Base-by-base conservation (phyloP, 192 early-diverging fungal genomes). In the Mortierella alpina region DNA sequence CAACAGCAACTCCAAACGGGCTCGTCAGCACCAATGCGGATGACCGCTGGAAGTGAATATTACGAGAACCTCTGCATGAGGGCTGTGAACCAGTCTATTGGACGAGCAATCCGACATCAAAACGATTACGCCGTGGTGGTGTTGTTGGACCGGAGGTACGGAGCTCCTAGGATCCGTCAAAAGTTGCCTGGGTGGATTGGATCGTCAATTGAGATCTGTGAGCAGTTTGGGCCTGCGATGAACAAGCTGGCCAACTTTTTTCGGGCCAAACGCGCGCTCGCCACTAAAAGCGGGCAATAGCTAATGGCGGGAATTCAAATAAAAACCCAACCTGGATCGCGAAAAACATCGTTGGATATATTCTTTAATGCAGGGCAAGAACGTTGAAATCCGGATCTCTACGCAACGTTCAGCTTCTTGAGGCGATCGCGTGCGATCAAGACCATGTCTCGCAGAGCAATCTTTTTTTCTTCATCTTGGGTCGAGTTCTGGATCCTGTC, bases 21-120 rank as follows among this genome's bases (percentile, higher is more conserved):
- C 44, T 8, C 41, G 46, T 7, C 52, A 31, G 5, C 65, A 14
- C 23, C 70, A 66, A 79, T 50, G 56, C 71, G 62, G 46, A 66
- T 62, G 56, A 72, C 62, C 53, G 86, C 84, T 9, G 86, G 84
- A 8, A 87, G 75, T 59, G 95, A 95, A 42, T 93, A 94, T 66
- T 96, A 96, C 66, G 94, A 97, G 68, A 94, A 96, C 64, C 75
- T 97, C 47, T 96, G 95, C 82, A 97, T 98, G 96, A 89, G 92
- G 22, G 94, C 94, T 5, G 94, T 98, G 1, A 97, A 98, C 81
- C 96, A 97, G 17, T 73, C 62, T 31, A 53, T 73, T 86, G 96
- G 97, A 7, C 88, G 97, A 15, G 96, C 96, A 5, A 97, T 99
- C 64, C 91, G 97, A 11, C 97, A 99, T 78, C 87, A 86, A 47